phyloP scores from a whole-genome alignment of 306 rosid genomes.

The Phaseolus lunatus region DNA sequence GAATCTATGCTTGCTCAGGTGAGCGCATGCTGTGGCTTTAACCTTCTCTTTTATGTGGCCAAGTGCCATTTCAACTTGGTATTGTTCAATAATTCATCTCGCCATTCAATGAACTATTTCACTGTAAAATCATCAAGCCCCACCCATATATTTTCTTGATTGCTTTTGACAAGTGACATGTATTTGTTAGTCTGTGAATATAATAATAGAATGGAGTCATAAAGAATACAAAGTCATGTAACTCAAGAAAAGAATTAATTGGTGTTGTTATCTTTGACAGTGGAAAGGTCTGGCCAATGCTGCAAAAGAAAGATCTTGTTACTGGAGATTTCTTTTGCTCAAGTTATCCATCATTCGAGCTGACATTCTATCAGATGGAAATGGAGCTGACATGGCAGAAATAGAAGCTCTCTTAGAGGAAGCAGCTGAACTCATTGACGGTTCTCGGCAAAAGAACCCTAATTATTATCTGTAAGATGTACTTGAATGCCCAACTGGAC shows the following conservation, averaged over 20 bases:
- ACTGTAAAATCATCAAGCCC: conserved; percentile 12
- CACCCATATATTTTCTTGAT: conserved; percentile 12
- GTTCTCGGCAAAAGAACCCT: conserved; percentile 76
- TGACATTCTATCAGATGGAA: conserved; percentile 73
- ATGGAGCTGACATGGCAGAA: conserved; percentile 75
- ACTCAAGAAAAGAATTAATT: conserved; percentile 25
- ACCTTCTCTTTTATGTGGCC: background rate
- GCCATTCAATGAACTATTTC: background rate
- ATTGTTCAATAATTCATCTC: conserved; percentile 28
- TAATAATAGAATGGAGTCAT: conserved; percentile 5
- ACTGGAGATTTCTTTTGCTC: conserved; percentile 93
- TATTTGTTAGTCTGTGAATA: conserved; percentile 24
- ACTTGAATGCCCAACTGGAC: conserved; percentile 5
- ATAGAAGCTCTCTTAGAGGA: conserved; percentile 88
- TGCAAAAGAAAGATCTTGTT: conserved; percentile 80
- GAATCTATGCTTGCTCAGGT: conserved; percentile 98
- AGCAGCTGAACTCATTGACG: conserved; percentile 92
- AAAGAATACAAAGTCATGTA: conserved; percentile 25
- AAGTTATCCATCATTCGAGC: conserved; percentile 81
- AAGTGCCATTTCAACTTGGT: conserved; percentile 14
- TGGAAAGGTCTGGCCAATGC: conserved; percentile 93
- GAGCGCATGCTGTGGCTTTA: conserved; percentile 42
- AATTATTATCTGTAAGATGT: conserved; percentile 77
- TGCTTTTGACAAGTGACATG: conserved; percentile 2
- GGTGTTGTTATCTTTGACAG: conserved; percentile 54